Conservation (phyloP, 75 land plant genomes). For the Cupressus sempervirens region DNA sequence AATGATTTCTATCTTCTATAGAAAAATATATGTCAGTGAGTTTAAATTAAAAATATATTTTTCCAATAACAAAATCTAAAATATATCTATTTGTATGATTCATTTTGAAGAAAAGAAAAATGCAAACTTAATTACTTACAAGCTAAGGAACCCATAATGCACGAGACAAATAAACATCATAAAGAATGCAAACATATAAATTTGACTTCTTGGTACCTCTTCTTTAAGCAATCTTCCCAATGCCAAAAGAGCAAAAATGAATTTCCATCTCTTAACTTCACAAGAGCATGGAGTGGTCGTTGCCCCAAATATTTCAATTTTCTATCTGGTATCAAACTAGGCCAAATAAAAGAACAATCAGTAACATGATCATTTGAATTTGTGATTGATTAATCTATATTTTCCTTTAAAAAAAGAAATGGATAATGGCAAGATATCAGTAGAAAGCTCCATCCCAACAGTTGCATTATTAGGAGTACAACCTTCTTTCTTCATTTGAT, state of each 20-base stretch:
- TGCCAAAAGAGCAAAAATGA: conserved; percentile 90
- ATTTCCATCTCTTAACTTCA: conserved; percentile 72
- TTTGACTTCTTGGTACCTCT: conserved; percentile 48
- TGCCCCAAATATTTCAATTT: conserved; percentile 78
- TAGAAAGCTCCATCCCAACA: background rate
- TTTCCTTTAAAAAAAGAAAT: no score
- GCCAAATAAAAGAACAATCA: conserved; percentile 7
- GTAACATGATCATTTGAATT: background rate
- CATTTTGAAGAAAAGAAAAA: background rate
- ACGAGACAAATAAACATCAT: background rate
- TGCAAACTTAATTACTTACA: background rate
- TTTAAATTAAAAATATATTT: background rate
- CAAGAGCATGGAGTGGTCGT: conserved; percentile 59
- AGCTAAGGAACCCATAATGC: background rate
- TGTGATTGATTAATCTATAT: background rate
- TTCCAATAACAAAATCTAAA: background rate
- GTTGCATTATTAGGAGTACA: no score
- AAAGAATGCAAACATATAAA: background rate
- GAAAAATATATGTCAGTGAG: background rate
- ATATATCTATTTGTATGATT: background rate
- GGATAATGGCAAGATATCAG: background rate
- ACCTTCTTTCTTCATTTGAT: no score
- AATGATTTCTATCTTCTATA: background rate
- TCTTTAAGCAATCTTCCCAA: conserved; percentile 92
- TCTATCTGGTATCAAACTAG: conserved; percentile 88